Evolutionary conservation across 176 grass and related monocot genomes (phyloP), one percentile per base, ranked within the genome.

Genomic region (Ensete glaucum): DNA sequence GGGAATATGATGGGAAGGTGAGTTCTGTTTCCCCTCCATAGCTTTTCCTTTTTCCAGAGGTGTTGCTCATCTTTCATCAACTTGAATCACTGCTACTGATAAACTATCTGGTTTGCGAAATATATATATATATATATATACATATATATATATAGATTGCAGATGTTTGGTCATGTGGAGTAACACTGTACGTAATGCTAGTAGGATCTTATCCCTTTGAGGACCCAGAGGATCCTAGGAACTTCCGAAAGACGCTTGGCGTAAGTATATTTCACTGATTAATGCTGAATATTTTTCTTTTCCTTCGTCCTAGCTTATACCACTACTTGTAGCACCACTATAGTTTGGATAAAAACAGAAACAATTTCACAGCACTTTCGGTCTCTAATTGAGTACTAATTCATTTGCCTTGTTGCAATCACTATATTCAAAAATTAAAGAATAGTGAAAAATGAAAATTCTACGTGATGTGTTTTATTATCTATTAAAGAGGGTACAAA

Each of bases 121-220:
- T 81, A 81, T 79, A 6, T 43, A 43, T 25, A 25, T 79, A 6
- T 43, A 43, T 43, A 43, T 43, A 43, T 43, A 3, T 83, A 98
- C 6, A 43, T 43, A 43, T 43, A 3, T 43, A 43, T 43, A 43
- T 43, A 4, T 83, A 98, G 94, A 91, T 98, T 21, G 94, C 94
- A 54, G 94, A 98, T 81, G 94, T 98, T 73, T 98, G 94, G 94
- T 98, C 94, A 16, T 98, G 94, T 77, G 94, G 94, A 79, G 94
- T 93, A 77, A 98, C 94, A 55, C 75, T 98, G 49, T 98, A 93
- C 52, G 94, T 98, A n/a, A 98, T 98, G 94, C 89, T 98, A 77
- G 90, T 98, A 0, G 94, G 94, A 5, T 88, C 94, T 20, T 98
- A 98, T 79, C 94, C 93, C 26, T 97, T 97, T 26, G 90, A 90